Percentiles rank a stretch among this genome's conserved stretches.
Evolutionary conservation across 345 rosid genomes (phyloP).

Genomic region (Corymbia maculata): DNA sequence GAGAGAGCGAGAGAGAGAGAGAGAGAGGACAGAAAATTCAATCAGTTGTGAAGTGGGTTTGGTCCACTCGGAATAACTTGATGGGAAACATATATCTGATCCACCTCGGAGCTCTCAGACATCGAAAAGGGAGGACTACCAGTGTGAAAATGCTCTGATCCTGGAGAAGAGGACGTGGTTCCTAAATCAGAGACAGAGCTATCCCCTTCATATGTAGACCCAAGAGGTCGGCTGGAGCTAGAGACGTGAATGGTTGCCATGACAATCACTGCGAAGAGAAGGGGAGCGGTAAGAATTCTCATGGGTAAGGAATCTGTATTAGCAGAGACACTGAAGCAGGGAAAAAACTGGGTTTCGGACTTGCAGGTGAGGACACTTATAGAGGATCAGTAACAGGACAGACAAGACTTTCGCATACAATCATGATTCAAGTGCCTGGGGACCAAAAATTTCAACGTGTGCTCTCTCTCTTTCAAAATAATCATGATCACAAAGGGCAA

Average conservation of each 20-base stretch:
- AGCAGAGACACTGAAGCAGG: neutral
- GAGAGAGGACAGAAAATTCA: neutral
- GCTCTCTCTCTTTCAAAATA: neutral
- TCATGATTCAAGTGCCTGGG: neutral
- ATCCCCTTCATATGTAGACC: neutral
- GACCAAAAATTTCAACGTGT: neutral
- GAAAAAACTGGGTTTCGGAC: neutral
- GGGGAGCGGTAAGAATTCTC: neutral
- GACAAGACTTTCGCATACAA: neutral
- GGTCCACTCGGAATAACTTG: conserved; percentile 42
- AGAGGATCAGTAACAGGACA: neutral
- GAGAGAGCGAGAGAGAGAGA: neutral
- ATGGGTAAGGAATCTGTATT: neutral
- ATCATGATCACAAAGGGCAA: neutral
- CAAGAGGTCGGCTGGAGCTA: neutral
- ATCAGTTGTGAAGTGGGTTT: conserved; percentile 52
- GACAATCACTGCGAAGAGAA: neutral
- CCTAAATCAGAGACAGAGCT: neutral
- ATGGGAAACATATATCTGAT: neutral
- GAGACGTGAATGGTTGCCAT: neutral
- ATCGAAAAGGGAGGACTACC: neutral
- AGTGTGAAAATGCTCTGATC: neutral
- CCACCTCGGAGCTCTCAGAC: neutral
- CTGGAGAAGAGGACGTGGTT: neutral
- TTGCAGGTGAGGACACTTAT: neutral